Percentiles rank a stretch among this genome's conserved stretches.
Evolutionary conservation across 306 rosid species (phyloP).

Genomic region (Casuarina equisetifolia): DNA sequence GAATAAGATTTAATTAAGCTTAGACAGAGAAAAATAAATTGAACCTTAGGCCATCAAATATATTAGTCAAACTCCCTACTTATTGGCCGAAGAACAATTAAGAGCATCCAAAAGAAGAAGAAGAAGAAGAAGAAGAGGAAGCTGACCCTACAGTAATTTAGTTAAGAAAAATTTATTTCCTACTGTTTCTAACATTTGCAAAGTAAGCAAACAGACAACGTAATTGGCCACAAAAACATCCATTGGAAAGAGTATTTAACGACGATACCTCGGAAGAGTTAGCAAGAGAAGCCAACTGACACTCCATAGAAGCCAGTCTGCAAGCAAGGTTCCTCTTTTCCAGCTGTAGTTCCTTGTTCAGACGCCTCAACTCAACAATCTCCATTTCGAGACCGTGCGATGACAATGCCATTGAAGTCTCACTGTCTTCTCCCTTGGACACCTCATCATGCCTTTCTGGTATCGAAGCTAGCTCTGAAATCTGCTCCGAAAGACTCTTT

Average conservation of each 20-base stretch:
- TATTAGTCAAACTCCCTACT: neutral
- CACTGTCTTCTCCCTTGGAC: constrained; percentile 36
- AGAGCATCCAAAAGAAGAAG: neutral
- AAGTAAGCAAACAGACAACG: neutral
- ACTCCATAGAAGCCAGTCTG: constrained; percentile 62
- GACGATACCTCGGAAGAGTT: constrained; percentile 63
- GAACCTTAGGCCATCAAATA: neutral
- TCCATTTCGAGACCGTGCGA: constrained; percentile 66
- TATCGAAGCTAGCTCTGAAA: constrained; percentile 34
- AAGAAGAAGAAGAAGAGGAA: neutral
- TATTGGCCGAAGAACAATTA: neutral
- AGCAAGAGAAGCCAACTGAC: constrained; percentile 57
- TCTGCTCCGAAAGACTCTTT: constrained; percentile 49
- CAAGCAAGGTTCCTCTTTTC: constrained; percentile 85
- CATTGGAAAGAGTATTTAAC: neutral
- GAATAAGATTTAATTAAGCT: constrained; percentile 17
- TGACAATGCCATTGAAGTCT: constrained; percentile 7
- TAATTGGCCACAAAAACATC: neutral
- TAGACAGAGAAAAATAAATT: neutral
- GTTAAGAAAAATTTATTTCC: too few species aligned
- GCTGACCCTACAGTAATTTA: too few species aligned
- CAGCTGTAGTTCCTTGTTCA: constrained; percentile 91
- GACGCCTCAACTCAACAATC: constrained; percentile 81
- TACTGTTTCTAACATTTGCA: neutral
- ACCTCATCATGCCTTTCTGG: constrained; percentile 45